These are phyloP conservation scores for Penicillium frequentans DNA, from an alignment of 2,329 filamentous ascomycete species.

Conservation along the genomic window DNA sequence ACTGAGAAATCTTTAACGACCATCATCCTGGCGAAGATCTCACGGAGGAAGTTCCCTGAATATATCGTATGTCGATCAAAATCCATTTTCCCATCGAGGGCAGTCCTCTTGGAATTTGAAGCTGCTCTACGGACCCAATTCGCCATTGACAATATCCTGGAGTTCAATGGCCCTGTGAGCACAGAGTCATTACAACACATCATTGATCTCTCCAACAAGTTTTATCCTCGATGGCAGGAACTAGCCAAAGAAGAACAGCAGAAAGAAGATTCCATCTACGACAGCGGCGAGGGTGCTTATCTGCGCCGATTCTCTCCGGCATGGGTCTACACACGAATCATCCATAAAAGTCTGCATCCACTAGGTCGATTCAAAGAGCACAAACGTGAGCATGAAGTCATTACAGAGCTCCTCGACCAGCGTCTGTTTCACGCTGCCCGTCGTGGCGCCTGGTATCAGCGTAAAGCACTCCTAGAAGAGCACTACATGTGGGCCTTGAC, in stretches of 20 bases:
- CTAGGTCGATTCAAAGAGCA: slow-evolving; percentile 82
- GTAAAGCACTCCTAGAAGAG: slow-evolving; percentile 90
- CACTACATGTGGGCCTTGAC: slow-evolving; percentile 79
- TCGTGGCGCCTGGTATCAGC: slow-evolving; percentile 91
- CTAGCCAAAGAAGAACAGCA: slow-evolving; percentile 71
- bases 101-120: slow-evolving; percentile 82
- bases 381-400: slow-evolving; percentile 69
- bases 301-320: slow-evolving; percentile 85
- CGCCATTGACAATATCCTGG: slow-evolving; percentile 76
- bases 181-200: slow-evolving; percentile 67
- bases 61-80: slow-evolving; percentile 88
- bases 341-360: slow-evolving; percentile 81
- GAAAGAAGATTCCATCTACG: slow-evolving; percentile 76
- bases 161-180: slow-evolving; percentile 71
- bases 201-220: slow-evolving; percentile 68
- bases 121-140: slow-evolving; percentile 79
- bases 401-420: slow-evolving; percentile 75
- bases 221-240: slow-evolving; percentile 78
- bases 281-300: slow-evolving; percentile 83
- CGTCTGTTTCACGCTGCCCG: slow-evolving; percentile 80
- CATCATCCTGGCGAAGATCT: slow-evolving; percentile 89
- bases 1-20: slow-evolving; percentile 95
- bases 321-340: slow-evolving; percentile 89
- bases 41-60: slow-evolving; percentile 79
- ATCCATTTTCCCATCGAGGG: slow-evolving; percentile 80